These are phyloP conservation scores for Fraxinus americana DNA, from an alignment of 257 asterid genomes.

Conservation along the genomic window DNA sequence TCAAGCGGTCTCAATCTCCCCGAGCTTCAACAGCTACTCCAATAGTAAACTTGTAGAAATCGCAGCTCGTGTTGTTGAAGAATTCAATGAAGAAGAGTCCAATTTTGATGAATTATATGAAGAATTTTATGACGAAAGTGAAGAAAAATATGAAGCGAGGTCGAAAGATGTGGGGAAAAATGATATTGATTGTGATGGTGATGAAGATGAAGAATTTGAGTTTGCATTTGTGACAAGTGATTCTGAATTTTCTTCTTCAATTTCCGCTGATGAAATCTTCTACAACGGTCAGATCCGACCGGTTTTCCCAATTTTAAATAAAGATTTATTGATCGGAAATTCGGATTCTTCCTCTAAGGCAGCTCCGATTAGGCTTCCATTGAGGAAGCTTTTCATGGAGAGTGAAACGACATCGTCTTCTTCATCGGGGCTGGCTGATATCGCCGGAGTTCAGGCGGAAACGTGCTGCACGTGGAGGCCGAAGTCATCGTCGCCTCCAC, in stretches of 20 bases:
- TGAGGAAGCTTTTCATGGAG: conserved; percentile 50
- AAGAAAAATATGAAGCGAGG: conserved; percentile 3
- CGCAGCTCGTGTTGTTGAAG: conserved; percentile 54
- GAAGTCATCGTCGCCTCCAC: neutral
- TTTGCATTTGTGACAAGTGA: conserved; percentile 40
- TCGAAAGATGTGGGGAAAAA: conserved; percentile 19
- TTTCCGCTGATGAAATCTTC: conserved; percentile 68
- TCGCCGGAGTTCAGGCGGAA: conserved; percentile 50
- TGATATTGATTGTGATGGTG: conserved; percentile 21
- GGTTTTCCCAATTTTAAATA: conserved; percentile 53
- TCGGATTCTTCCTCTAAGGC: conserved; percentile 17
- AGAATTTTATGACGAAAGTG: conserved; percentile 34
- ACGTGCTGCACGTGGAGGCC: conserved; percentile 64
- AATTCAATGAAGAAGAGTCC: conserved; percentile 20
- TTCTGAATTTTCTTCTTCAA: conserved; percentile 39
- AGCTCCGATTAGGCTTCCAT: conserved; percentile 39
- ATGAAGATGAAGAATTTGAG: conserved; percentile 42
- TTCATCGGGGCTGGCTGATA: conserved; percentile 45
- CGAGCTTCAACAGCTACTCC: conserved; percentile 58
- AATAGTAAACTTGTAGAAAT: conserved; percentile 34
- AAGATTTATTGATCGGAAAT: conserved; percentile 30
- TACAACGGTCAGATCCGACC: conserved; percentile 74
- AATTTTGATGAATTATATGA: conserved; percentile 30
- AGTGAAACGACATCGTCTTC: conserved; percentile 48
- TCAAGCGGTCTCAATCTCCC: conserved; percentile 36